phyloP scores from a whole-genome alignment of 2,329 filamentous ascomycete genomes.

The Fusarium brachygibbosum region DNA sequence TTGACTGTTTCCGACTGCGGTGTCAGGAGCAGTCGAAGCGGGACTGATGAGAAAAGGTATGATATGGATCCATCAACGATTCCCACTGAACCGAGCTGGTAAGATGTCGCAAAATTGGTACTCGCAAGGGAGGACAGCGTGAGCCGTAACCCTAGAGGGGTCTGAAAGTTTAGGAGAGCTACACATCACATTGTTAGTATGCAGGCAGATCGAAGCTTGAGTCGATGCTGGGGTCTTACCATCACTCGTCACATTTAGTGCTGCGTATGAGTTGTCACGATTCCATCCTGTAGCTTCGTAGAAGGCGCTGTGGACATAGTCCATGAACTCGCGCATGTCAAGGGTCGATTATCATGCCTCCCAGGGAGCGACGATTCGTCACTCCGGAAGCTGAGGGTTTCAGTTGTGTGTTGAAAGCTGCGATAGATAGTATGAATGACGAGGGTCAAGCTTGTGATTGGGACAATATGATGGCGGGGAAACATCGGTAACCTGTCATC shows the following conservation, averaged over 20 bases:
- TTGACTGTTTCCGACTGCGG: slow-evolving; percentile 81
- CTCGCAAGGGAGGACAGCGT: slow-evolving; percentile 92
- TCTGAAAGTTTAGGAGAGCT: slow-evolving; percentile 91
- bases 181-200: slow-evolving; percentile 37
- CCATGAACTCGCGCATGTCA: slow-evolving; percentile 95
- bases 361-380: slow-evolving; percentile 22
- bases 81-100: slow-evolving; percentile 89
- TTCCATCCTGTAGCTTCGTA: slow-evolving; percentile 90
- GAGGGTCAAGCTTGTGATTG: slow-evolving; percentile 3
- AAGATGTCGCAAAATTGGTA: slow-evolving; percentile 93
- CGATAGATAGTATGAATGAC: neutral
- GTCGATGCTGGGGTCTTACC: slow-evolving; percentile 62
- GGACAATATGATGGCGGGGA: slow-evolving; percentile 9
- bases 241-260: slow-evolving; percentile 85
- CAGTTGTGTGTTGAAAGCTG: neutral
- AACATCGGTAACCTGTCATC: slow-evolving; percentile 25
- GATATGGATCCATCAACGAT: slow-evolving; percentile 97
- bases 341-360: slow-evolving; percentile 50
- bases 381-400: slow-evolving; percentile 35
- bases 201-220: neutral
- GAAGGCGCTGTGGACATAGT: slow-evolving; percentile 93
- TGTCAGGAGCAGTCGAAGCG: slow-evolving; percentile 74
- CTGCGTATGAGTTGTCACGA: slow-evolving; percentile 90
- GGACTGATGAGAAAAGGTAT: slow-evolving; percentile 92
- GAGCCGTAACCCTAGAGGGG: slow-evolving; percentile 85